Percentiles rank a stretch among this genome's conserved stretches.
phyloP scores from a whole-genome alignment of 2,329 filamentous ascomycete species.

The Clonostachys rosea region DNA sequence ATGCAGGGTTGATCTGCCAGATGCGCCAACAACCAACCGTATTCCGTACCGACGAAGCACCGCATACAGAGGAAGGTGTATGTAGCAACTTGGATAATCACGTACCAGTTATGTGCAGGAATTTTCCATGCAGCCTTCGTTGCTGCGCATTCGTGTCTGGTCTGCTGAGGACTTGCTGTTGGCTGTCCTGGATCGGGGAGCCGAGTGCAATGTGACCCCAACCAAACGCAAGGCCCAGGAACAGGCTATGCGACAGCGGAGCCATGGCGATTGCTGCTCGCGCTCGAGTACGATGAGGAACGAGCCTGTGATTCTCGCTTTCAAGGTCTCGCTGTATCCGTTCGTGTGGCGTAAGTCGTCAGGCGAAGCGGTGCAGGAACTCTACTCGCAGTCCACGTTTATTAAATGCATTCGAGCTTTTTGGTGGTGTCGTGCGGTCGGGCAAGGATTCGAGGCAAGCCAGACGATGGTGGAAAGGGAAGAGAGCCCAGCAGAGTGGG shows the following conservation, averaged over 20 bases:
- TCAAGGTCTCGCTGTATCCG: background rate
- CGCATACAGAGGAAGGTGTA: too few species aligned
- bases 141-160: conserved; percentile 12
- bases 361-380: background rate
- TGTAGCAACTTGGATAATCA: conserved; percentile 1
- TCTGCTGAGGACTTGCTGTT: conserved; percentile 8
- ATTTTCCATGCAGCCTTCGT: conserved; percentile 63
- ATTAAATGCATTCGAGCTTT: too few species aligned
- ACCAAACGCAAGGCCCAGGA: conserved; percentile 1
- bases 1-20: background rate
- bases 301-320: background rate
- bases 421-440: too few species aligned
- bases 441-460: too few species aligned
- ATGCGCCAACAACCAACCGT: background rate
- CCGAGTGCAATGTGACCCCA: background rate
- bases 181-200: conserved; percentile 1
- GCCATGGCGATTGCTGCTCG: too few species aligned
- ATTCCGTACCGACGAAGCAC: too few species aligned
- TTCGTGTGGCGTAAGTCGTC: background rate
- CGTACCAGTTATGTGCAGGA: conserved; percentile 85
- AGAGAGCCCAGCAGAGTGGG: too few species aligned
- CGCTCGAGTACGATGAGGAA: too few species aligned
- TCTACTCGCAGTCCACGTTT: background rate
- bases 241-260: too few species aligned
- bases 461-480: too few species aligned